Evolutionary conservation across 2,329 filamentous ascomycete genomes (phyloP).

Genomic region (Nemania sp.): DNA sequence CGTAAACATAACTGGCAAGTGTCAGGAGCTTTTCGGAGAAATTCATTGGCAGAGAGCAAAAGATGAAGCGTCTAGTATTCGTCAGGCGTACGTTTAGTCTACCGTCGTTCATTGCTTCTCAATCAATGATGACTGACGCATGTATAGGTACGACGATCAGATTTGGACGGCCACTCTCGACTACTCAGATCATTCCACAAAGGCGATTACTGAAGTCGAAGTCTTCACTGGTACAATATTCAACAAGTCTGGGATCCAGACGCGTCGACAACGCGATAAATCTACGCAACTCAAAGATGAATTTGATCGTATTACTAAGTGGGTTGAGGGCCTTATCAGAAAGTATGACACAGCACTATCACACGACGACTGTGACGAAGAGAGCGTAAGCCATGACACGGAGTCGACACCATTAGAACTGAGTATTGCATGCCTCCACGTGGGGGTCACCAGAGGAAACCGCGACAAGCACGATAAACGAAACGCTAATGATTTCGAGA

Average conservation of each 20-base stretch:
- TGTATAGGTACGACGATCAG: slow-evolving; percentile 50
- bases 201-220: slow-evolving; percentile 53
- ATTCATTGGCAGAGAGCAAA: slow-evolving; percentile 42
- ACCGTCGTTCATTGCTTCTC: no score
- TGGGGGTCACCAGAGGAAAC: slow-evolving; percentile 14
- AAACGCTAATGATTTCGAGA: slow-evolving; percentile 29
- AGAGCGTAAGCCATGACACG: not conserved
- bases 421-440: slow-evolving; percentile 38
- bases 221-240: slow-evolving; percentile 61
- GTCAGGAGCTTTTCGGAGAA: slow-evolving; percentile 33
- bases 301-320: slow-evolving; percentile 51
- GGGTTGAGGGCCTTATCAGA: slow-evolving; percentile 45
- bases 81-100: slow-evolving; percentile 47
- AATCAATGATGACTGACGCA: not conserved
- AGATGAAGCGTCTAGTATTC: slow-evolving; percentile 49
- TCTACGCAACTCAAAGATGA: slow-evolving; percentile 57
- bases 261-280: slow-evolving; percentile 53
- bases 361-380: slow-evolving; percentile 5
- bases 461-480: slow-evolving; percentile 11
- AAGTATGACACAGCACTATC: slow-evolving; percentile 26
- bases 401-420: slow-evolving; percentile 32
- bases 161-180: slow-evolving; percentile 47
- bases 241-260: slow-evolving; percentile 54
- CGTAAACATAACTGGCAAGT: slow-evolving; percentile 34
- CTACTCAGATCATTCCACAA: slow-evolving; percentile 50